Conservation (phyloP, 306 rosid species). For the Pyrus betulifolia region DNA sequence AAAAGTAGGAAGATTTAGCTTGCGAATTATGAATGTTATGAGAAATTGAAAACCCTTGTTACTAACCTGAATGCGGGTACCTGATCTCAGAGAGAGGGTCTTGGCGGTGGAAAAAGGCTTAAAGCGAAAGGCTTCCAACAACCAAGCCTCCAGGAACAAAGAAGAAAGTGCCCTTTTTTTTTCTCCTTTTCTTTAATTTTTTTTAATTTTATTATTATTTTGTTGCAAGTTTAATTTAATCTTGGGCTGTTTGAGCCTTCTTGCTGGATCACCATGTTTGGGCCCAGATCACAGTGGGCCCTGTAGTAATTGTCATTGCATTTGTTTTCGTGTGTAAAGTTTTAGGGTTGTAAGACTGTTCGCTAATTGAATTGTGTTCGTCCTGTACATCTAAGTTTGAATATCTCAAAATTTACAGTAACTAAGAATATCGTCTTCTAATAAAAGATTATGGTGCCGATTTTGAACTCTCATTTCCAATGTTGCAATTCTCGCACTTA, state of each 20-base stretch:
- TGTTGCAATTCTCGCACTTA: not conserved
- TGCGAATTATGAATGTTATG: not conserved
- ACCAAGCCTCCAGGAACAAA: not conserved
- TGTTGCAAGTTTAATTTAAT: not conserved
- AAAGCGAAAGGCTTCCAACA: not conserved
- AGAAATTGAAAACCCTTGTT: not conserved
- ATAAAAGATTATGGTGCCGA: not conserved
- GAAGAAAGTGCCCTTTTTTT: not conserved
- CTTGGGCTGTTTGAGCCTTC: not conserved
- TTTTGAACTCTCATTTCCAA: no score
- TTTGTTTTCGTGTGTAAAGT: not conserved
- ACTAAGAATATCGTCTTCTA: no score
- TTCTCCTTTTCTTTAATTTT: not conserved
- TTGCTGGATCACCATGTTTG: not conserved
- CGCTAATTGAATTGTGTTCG: no score
- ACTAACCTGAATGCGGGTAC: not conserved
- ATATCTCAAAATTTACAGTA: no score
- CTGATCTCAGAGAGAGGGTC: slow-evolving; percentile 6
- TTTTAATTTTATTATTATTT: not conserved
- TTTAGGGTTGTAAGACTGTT: not conserved
- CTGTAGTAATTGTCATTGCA: not conserved
- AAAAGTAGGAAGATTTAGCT: not conserved
- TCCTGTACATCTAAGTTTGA: no score
- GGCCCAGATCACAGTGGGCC: not conserved
- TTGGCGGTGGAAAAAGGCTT: not conserved